Conservation (phyloP, 2,329 filamentous ascomycete species). For the Aschersonia sp. region DNA sequence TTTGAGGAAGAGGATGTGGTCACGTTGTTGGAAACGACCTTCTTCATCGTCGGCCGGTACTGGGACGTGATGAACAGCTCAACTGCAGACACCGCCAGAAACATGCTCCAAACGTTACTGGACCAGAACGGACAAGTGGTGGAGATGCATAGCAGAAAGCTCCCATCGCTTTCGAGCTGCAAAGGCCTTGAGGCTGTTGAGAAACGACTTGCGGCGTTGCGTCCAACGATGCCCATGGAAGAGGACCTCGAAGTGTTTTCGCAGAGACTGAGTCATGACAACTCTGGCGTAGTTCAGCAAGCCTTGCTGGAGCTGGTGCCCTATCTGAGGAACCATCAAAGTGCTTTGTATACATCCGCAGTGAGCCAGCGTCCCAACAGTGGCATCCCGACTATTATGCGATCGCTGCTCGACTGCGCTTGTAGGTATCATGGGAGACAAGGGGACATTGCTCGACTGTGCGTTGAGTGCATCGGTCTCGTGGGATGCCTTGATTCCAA, state of each 20-base stretch:
- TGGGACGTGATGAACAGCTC: constrained; percentile 54
- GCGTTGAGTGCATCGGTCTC: constrained; percentile 70
- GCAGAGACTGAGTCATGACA: constrained; percentile 66
- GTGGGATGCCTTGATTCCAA: constrained; percentile 89
- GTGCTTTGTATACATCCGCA: constrained; percentile 63
- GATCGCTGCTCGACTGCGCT: constrained; percentile 72
- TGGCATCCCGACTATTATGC: constrained; percentile 54
- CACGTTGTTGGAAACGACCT: constrained; percentile 71
- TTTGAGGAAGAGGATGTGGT: constrained; percentile 69
- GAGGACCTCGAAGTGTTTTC: constrained; percentile 33
- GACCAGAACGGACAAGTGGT: constrained; percentile 47
- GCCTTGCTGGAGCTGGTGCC: constrained; percentile 62
- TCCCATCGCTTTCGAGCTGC: constrained; percentile 66
- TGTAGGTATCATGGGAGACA: constrained; percentile 62
- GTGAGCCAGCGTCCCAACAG: constrained; percentile 72
- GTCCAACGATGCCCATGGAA: constrained; percentile 22
- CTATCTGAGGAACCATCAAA: constrained; percentile 61
- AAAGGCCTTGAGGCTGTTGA: constrained; percentile 55
- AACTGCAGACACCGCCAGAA: constrained; percentile 43
- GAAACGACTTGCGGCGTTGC: constrained; percentile 46
- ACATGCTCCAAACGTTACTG: constrained; percentile 51
- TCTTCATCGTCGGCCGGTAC: constrained; percentile 71
- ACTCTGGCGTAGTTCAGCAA: constrained; percentile 69
- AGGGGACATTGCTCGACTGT: constrained; percentile 53
- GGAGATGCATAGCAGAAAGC: constrained; percentile 50